Percentiles rank a stretch among this genome's conserved stretches.
Evolutionary conservation across 768 basidiomycete species (phyloP).

Genomic region (Rhizopogon roseolus): DNA sequence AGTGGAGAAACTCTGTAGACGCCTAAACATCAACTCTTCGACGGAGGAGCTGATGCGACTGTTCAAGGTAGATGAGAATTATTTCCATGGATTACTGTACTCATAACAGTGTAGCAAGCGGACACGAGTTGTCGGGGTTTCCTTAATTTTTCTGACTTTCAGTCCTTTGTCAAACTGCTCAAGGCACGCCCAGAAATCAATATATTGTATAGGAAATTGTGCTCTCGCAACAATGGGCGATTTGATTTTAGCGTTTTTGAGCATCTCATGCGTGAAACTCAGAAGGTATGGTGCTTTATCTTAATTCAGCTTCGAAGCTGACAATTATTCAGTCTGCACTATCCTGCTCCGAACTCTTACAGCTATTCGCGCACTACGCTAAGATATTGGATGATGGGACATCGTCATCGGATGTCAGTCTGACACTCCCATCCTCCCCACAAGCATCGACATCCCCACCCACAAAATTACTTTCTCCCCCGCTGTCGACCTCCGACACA

Average conservation of each 20-base stretch:
- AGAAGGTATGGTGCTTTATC: constrained; percentile 36
- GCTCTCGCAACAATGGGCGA: constrained; percentile 23
- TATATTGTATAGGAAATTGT: constrained; percentile 47
- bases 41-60: constrained; percentile 47
- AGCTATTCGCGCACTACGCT: constrained; percentile 33
- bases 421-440: not conserved
- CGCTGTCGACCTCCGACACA: constrained; percentile 1
- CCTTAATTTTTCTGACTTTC: constrained; percentile 78
- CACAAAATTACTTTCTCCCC: not conserved
- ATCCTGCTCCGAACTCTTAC: constrained; percentile 26
- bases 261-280: constrained; percentile 45
- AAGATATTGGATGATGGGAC: constrained; percentile 2
- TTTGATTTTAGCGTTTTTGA: constrained; percentile 38
- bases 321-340: constrained; percentile 30
- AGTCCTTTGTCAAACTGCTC: constrained; percentile 74
- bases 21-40: constrained; percentile 62
- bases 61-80: constrained; percentile 45
- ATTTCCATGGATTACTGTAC: not conserved
- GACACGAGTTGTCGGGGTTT: constrained; percentile 51
- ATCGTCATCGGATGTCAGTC: not conserved
- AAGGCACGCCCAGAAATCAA: constrained; percentile 85
- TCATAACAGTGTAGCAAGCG: constrained; percentile 43
- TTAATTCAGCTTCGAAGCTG: constrained; percentile 3
- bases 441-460: not conserved
- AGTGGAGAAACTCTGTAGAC: constrained; percentile 63